phyloP scores from a whole-genome alignment of 1,284 basidiomycete species.

The Golubevia pallescens region DNA sequence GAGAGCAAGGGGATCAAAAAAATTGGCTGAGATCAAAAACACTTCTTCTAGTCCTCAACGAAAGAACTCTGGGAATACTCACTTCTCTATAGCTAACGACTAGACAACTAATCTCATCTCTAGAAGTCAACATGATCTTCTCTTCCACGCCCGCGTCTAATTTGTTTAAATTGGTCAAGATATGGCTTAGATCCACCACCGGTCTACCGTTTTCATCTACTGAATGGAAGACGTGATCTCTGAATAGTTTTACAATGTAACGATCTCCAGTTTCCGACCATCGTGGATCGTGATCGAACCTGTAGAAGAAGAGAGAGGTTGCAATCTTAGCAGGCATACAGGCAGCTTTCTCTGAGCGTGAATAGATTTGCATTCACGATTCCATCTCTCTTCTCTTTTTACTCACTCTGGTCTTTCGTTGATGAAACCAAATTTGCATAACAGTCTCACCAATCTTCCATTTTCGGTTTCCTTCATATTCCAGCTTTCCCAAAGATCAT shows the following conservation, averaged over 20 bases:
- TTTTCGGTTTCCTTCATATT: conserved; percentile 61
- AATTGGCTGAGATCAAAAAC: no score
- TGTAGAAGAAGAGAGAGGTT: conserved; percentile 55
- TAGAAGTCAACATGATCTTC: conserved; percentile 87
- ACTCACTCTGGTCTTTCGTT: conserved; percentile 54
- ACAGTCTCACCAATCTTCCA: conserved; percentile 53
- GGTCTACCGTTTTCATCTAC: conserved; percentile 89
- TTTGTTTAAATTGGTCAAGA: conserved; percentile 61
- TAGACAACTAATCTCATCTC: conserved; percentile 93
- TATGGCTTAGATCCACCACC: conserved; percentile 73
- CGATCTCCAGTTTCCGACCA: conserved; percentile 99
- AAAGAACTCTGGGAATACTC: conserved; percentile 11
- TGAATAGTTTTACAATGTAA: conserved; percentile 96
- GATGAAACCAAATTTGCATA: conserved; percentile 61
- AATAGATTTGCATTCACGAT: no score
- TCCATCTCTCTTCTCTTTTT: not conserved
- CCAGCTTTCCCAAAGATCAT: conserved; percentile 50
- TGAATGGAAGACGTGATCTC: conserved; percentile 98
- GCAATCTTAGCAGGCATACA: not conserved
- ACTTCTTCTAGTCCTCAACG: no score
- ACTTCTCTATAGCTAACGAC: conserved; percentile 91
- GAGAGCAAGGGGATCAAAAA: no score
- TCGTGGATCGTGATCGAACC: conserved; percentile 89
- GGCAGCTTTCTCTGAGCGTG: no score
- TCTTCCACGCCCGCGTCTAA: conserved; percentile 91